These are phyloP conservation scores for Erodium texanum DNA, from an alignment of 441 rosid species.

Conservation along the genomic window DNA sequence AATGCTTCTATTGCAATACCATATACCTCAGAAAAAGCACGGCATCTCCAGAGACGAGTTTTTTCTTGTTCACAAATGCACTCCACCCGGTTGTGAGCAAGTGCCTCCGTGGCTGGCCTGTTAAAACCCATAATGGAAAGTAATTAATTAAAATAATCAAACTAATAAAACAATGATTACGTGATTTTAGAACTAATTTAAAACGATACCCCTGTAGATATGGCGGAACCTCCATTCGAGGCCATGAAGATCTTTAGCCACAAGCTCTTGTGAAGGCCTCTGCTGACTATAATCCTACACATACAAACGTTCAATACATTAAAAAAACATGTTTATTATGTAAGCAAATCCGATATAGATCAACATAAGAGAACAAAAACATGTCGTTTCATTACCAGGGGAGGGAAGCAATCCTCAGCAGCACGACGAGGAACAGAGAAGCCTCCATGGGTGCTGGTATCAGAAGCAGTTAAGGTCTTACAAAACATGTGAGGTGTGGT, in stretches of 20 bases:
- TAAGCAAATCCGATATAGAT: neutral
- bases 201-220: no score
- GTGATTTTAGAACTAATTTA: constrained; percentile 6
- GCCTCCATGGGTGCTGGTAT: constrained; percentile 60
- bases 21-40: constrained; percentile 68
- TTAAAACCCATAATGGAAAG: neutral
- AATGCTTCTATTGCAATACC: neutral
- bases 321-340: neutral
- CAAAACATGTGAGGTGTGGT: constrained; percentile 82
- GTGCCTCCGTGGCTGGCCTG: constrained; percentile 97
- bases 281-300: constrained; percentile 78
- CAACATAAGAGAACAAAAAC: constrained; percentile 5
- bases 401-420: constrained; percentile 85
- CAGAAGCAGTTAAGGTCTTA: constrained; percentile 63
- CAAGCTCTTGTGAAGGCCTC: constrained; percentile 89
- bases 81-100: constrained; percentile 97
- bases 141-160: neutral
- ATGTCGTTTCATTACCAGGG: constrained; percentile 31
- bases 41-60: constrained; percentile 86
- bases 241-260: constrained; percentile 89
- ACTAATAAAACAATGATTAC: neutral
- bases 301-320: neutral
- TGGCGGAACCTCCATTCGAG: constrained; percentile 86
- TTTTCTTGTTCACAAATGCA: constrained; percentile 79
- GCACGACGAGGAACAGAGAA: constrained; percentile 87